Evolutionary conservation across 2,329 filamentous ascomycete species (phyloP).

Genomic region (Exophiala bonariae): DNA sequence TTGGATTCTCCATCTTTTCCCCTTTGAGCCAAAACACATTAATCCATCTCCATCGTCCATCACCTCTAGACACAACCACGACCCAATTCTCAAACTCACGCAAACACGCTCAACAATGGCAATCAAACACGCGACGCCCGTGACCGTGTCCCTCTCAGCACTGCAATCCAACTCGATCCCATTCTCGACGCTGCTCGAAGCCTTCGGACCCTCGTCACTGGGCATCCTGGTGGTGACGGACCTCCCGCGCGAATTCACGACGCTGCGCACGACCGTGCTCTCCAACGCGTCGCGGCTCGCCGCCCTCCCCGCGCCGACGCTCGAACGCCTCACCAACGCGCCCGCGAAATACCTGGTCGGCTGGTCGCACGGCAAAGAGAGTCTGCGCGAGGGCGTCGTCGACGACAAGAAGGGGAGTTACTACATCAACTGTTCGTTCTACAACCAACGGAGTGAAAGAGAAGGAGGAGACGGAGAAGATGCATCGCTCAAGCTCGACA

Average conservation of each 20-base stretch:
- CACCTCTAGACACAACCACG: no score
- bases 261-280: constrained; percentile 71
- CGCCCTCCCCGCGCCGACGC: constrained; percentile 68
- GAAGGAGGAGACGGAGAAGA: constrained; percentile 10
- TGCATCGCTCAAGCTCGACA: not conserved
- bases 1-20: no score
- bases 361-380: constrained; percentile 66
- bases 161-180: constrained; percentile 35
- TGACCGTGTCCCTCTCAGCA: constrained; percentile 24
- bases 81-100: not conserved
- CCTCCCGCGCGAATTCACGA: constrained; percentile 69
- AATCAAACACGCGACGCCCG: constrained; percentile 21
- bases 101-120: not conserved
- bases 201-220: constrained; percentile 86
- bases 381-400: constrained; percentile 59
- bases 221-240: constrained; percentile 93
- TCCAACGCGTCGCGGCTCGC: constrained; percentile 89
- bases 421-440: constrained; percentile 63
- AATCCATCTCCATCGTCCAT: no score
- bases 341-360: constrained; percentile 61
- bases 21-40: no score
- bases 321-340: constrained; percentile 53
- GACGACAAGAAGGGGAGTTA: constrained; percentile 65
- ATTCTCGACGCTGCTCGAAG: constrained; percentile 53
- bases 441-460: constrained; percentile 22